A percentile compares a stretch with the other conserved stretches of the same genome.
Evolutionary conservation across 139 green algal genomes (phyloP).

Genomic region (Auxenochlorella pyrenoidosa): DNA sequence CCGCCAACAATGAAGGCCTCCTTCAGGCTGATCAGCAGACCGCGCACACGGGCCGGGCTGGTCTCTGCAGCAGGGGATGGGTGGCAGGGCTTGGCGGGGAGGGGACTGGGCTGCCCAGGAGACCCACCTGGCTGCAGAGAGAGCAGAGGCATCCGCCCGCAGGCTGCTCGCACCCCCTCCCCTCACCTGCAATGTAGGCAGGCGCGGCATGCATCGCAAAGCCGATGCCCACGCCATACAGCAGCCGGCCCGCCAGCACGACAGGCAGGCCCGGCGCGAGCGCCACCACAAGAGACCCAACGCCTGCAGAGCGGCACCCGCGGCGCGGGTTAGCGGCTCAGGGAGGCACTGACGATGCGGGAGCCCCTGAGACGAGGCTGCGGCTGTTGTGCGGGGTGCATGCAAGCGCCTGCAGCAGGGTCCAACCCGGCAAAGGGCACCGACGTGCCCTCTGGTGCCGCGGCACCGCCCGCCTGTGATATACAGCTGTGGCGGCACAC

Average conservation of each 20-base stretch:
- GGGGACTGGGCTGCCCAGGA: too few relatives aligned
- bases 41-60: slow-evolving; percentile 70
- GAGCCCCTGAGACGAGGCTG: not conserved
- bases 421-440: not conserved
- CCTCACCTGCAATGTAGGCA: slow-evolving; percentile 88
- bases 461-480: not conserved
- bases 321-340: too few relatives aligned
- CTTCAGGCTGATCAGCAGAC: slow-evolving; percentile 86
- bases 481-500: too few relatives aligned
- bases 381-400: not conserved
- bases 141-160: too few relatives aligned
- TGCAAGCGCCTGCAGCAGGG: not conserved
- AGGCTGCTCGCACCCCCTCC: not conserved
- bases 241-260: slow-evolving; percentile 68
- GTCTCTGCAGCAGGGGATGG: slow-evolving; percentile 69
- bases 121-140: too few relatives aligned
- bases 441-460: too few relatives aligned
- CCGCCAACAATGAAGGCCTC: slow-evolving; percentile 89
- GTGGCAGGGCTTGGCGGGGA: not conserved
- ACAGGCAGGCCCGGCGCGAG: slow-evolving; percentile 45
- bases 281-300: slow-evolving; percentile 44
- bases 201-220: slow-evolving; percentile 95
- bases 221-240: slow-evolving; percentile 93
- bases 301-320: slow-evolving; percentile 39
- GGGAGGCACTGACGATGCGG: not conserved